These are phyloP conservation scores for Cinchona pubescens DNA, from an alignment of 257 asterid genomes.

Conservation along the genomic window DNA sequence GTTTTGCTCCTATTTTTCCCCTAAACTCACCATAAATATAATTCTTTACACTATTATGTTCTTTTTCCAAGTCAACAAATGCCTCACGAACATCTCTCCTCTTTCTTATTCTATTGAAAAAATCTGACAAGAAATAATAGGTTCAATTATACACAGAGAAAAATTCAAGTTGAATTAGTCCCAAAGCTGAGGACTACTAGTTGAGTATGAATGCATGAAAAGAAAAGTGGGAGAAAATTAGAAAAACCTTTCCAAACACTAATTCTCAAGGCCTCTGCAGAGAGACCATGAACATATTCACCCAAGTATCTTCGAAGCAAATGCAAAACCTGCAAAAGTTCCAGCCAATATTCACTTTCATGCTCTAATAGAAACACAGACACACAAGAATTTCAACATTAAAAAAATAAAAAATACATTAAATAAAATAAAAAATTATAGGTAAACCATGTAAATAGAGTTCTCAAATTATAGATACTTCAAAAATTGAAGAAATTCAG, in stretches of 20 bases:
- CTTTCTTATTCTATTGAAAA: too few species aligned
- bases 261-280: conserved; percentile 93
- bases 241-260: conserved; percentile 94
- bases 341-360: conserved; percentile 12
- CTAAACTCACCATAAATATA: too few species aligned
- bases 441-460: too few species aligned
- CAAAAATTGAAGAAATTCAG: background rate
- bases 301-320: conserved; percentile 98
- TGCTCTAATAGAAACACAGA: conserved; percentile 12
- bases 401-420: too few species aligned
- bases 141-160: background rate
- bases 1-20: background rate
- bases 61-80: background rate
- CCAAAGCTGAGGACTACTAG: background rate
- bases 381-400: background rate
- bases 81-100: too few species aligned
- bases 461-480: background rate
- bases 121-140: background rate
- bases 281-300: conserved; percentile 97
- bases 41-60: background rate
- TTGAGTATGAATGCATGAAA: background rate
- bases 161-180: background rate
- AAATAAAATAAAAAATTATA: too few species aligned
- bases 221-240: background rate
- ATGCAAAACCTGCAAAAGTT: conserved; percentile 73